phyloP scores from a whole-genome alignment of 805 yeast genomes.

The Yarrowia sp. region DNA sequence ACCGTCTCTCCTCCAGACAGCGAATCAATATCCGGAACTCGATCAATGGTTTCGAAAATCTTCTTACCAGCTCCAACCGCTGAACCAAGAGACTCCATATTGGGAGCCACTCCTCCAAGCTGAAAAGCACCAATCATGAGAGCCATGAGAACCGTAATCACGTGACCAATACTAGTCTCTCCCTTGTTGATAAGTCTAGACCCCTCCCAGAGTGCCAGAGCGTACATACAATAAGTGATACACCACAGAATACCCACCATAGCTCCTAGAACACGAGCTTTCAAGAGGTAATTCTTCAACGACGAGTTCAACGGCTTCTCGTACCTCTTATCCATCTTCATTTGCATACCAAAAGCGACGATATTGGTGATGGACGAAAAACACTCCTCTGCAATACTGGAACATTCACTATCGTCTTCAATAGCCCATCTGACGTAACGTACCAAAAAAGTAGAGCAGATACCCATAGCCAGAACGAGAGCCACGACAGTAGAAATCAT shows the following conservation, averaged over 20 bases:
- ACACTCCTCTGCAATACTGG: slow-evolving; percentile 46
- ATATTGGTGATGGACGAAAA: slow-evolving; percentile 43
- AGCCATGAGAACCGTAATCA: slow-evolving; percentile 43
- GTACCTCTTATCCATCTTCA: slow-evolving; percentile 38
- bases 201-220: slow-evolving; percentile 46
- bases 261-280: slow-evolving; percentile 37
- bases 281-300: slow-evolving; percentile 33
- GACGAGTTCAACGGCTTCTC: slow-evolving; percentile 37
- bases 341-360: slow-evolving; percentile 45
- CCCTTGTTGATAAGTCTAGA: slow-evolving; percentile 41
- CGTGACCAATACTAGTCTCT: slow-evolving; percentile 38
- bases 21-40: slow-evolving; percentile 43
- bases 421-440: slow-evolving; percentile 33
- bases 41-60: slow-evolving; percentile 46
- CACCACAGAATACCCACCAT: slow-evolving; percentile 43
- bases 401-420: slow-evolving; percentile 37
- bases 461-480: slow-evolving; percentile 37
- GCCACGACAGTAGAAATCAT: slow-evolving; percentile 40
- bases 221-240: slow-evolving; percentile 41
- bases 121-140: slow-evolving; percentile 46
- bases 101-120: slow-evolving; percentile 45
- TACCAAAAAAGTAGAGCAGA: slow-evolving; percentile 38
- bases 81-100: slow-evolving; percentile 40
- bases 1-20: slow-evolving; percentile 34
- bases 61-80: slow-evolving; percentile 45